A percentile compares a stretch with the other conserved stretches of the same genome.
These are phyloP conservation scores for Rosellinia necatrix DNA, from an alignment of 2,329 filamentous ascomycete genomes.

Conservation along the genomic window DNA sequence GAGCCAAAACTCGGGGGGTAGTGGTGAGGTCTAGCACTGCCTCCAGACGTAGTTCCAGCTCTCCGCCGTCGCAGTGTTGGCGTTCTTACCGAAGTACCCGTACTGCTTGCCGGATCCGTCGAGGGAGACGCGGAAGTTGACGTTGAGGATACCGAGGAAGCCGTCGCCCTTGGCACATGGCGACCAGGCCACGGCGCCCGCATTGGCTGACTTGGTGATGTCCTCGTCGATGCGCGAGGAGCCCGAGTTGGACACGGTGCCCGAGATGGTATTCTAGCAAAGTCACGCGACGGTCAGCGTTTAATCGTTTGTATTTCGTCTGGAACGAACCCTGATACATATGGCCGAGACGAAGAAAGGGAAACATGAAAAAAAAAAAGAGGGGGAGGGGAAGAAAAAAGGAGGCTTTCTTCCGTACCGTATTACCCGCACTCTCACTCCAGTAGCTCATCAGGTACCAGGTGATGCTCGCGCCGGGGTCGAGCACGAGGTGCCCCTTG, in stretches of 20 bases:
- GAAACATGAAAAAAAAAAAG: neutral
- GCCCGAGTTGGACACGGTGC: slow-evolving; percentile 36
- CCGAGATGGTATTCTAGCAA: slow-evolving; percentile 38
- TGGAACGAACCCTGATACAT: too few species aligned
- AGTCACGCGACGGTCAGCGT: neutral
- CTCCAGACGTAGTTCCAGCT: slow-evolving; percentile 45
- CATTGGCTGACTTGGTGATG: slow-evolving; percentile 36
- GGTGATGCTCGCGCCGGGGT: slow-evolving; percentile 41
- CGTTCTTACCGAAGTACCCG: slow-evolving; percentile 43
- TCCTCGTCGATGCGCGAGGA: slow-evolving; percentile 35
- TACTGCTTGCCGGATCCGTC: slow-evolving; percentile 38
- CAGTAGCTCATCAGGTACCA: slow-evolving; percentile 45
- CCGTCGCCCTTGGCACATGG: slow-evolving; percentile 42
- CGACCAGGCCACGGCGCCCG: slow-evolving; percentile 41
- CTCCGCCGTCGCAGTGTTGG: slow-evolving; percentile 38
- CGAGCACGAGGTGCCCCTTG: slow-evolving; percentile 41
- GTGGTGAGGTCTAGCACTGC: slow-evolving; percentile 44
- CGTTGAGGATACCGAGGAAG: slow-evolving; percentile 45
- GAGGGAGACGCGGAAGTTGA: slow-evolving; percentile 48
- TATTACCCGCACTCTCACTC: slow-evolving; percentile 43
- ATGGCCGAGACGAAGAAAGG: neutral
- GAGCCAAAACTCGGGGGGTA: too few species aligned
- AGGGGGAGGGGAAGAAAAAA: neutral
- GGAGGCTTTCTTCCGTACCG: too few species aligned
- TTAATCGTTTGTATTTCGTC: neutral